Base-by-base conservation (phyloP, 352 stramenopile species). In the Phytophthora ramorum region DNA sequence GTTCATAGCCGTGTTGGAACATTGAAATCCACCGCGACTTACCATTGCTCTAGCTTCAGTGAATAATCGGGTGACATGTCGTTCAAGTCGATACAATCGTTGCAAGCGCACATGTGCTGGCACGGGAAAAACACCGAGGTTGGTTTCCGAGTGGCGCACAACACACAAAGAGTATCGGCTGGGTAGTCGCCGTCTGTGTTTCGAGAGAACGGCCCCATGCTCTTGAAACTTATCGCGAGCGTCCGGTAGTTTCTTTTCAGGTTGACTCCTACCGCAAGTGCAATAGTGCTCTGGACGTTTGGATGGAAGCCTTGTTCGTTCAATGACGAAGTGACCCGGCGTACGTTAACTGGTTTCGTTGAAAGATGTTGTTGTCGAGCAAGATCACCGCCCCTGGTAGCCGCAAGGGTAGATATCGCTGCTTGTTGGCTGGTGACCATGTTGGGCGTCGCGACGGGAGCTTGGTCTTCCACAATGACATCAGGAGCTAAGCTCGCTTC, bases 61-160 rank as follows among this genome's bases (percentile, higher is more conserved):
- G 55, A 52, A n/a, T 28, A 55, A n/a, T 76, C 51, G 0, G 63
- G 43, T 20, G 56, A 70, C 57, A 86, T 83, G 26, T 77, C 63
- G 28, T 85, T 68, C 8, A 56, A 43, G 9, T 63, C 51, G 50
- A 87, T 69, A 63, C 81, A 90, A 10, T 66, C 49, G 53, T 88
- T 69, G 62, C 81, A 90, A 30, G 81, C 68, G 57, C 77, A 84
- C 57, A 79, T 76, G 67, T 90, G 81, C 58, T 90, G 73, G 28
- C 81, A 90, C 4, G 79, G 79, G 66, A 86, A 90, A 60, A 90
- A 81, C 10, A 90, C 79, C 26, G 70, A 69, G 1, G 45, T 73
- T 1, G 75, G 75, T 24, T 43, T 40, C 0, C 58, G 19, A 19
- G 51, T 41, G 24, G 83, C 58, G 58, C 81, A 90, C 22, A 84